Evolutionary conservation across 805 yeast species (phyloP).

Genomic region (Vanderwaltozyma verrucispora): DNA sequence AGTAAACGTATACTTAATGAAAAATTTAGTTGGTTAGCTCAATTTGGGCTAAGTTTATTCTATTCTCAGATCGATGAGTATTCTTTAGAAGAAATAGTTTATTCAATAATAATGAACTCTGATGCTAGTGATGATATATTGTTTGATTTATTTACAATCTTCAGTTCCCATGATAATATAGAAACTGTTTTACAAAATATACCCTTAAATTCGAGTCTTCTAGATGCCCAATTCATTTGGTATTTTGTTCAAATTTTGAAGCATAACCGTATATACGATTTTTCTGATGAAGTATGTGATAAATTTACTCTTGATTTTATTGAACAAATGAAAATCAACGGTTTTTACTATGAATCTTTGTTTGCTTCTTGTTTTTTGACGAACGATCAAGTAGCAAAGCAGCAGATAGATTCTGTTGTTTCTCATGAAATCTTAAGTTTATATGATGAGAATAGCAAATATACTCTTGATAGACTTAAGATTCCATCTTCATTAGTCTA

Average conservation of each 20-base stretch:
- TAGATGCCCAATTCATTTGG: constrained; percentile 42
- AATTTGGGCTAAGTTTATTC: constrained; percentile 48
- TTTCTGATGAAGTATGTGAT: constrained; percentile 29
- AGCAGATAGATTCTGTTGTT: constrained; percentile 29
- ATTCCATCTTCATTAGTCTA: constrained; percentile 41
- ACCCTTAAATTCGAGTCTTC: constrained; percentile 5
- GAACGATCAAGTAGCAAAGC: constrained; percentile 37
- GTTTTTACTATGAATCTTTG: constrained; percentile 48
- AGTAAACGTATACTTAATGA: constrained; percentile 28
- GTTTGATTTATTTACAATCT: constrained; percentile 11
- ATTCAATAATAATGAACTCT: constrained; percentile 16
- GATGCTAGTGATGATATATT: constrained; percentile 5
- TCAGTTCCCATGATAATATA: constrained; percentile 8
- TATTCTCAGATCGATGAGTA: constrained; percentile 44
- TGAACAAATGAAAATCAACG: constrained; percentile 38
- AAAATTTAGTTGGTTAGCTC: constrained; percentile 56
- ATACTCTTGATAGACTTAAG: constrained; percentile 31
- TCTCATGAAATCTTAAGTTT: constrained; percentile 19
- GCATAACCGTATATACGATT: constrained; percentile 18
- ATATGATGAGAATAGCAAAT: constrained; percentile 1
- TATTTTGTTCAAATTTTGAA: constrained; percentile 37
- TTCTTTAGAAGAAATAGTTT: constrained; percentile 25
- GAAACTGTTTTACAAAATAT: constrained; percentile 10
- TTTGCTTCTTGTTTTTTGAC: constrained; percentile 50
- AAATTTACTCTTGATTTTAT: constrained; percentile 36